Conservation (phyloP, 2,329 filamentous ascomycete species). For the Fusarium chuoi region DNA sequence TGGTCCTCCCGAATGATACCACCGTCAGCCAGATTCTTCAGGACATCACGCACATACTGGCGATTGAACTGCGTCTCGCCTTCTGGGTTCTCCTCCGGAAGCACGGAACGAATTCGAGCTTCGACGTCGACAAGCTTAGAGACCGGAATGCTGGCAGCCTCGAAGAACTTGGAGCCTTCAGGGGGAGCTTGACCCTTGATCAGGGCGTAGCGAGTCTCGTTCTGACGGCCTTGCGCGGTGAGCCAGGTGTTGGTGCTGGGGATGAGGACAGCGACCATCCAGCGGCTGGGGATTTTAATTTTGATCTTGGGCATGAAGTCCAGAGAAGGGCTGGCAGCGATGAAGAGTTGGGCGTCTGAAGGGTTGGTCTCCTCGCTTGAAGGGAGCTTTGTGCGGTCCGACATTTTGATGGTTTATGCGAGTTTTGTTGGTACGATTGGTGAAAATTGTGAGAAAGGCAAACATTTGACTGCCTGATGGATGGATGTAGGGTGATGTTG, state of each 20-base stretch:
- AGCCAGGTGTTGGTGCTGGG: background rate
- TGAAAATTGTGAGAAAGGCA: background rate
- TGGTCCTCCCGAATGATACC: background rate
- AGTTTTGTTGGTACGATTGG: background rate
- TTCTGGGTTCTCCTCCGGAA: rapidly evolving
- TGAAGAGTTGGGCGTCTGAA: background rate
- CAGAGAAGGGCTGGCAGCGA: background rate
- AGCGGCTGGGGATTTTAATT: background rate
- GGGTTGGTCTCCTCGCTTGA: background rate
- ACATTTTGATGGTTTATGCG: background rate
- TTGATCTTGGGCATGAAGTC: background rate
- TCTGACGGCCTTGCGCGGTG: background rate
- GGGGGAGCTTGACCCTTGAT: background rate
- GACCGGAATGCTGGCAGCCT: background rate
- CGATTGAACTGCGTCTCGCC: background rate
- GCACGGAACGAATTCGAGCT: background rate
- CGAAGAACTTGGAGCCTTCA: background rate
- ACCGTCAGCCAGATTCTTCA: background rate
- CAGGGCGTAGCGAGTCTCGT: background rate
- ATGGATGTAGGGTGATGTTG: too few relatives aligned
- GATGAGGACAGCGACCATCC: background rate
- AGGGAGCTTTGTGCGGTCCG: too few relatives aligned
- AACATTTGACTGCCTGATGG: background rate
- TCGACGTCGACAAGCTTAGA: background rate
- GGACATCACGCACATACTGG: background rate